These are phyloP conservation scores for Apiosordaria backusii DNA, from an alignment of 495 filamentous ascomycete species.

Conservation along the genomic window DNA sequence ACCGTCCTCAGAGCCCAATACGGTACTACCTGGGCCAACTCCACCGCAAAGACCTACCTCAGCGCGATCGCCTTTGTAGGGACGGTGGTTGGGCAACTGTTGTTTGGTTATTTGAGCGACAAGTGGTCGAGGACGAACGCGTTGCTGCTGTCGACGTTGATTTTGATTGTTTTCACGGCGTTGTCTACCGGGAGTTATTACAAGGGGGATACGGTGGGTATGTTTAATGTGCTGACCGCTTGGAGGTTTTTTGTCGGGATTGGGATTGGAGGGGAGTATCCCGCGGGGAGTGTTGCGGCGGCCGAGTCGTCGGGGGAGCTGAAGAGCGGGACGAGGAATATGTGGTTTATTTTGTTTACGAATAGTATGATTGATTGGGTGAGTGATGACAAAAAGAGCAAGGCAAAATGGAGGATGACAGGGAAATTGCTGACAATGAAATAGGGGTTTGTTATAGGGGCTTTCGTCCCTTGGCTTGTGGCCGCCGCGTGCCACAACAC, in stretches of 20 bases:
- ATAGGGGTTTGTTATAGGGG: constrained; percentile 66
- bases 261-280: constrained; percentile 74
- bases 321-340: constrained; percentile 72
- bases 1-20: constrained; percentile 68
- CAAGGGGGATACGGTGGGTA: constrained; percentile 57
- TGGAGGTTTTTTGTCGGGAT: constrained; percentile 74
- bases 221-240: constrained; percentile 79
- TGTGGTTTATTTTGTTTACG: constrained; percentile 92
- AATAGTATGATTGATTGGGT: constrained; percentile 79
- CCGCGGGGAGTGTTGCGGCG: constrained; percentile 78
- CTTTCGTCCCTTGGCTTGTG: constrained; percentile 68
- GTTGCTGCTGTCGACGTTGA: constrained; percentile 72
- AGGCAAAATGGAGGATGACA: not conserved
- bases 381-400: not conserved
- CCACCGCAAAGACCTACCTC: constrained; percentile 65
- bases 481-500: constrained; percentile 64
- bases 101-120: constrained; percentile 76
- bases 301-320: constrained; percentile 83
- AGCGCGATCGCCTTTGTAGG: constrained; percentile 81
- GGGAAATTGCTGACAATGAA: not conserved
- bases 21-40: constrained; percentile 56
- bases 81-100: constrained; percentile 77
- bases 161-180: constrained; percentile 82
- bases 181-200: constrained; percentile 74
- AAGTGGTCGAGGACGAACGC: constrained; percentile 80